Percentiles rank a stretch among this genome's conserved stretches.
Conservation (phyloP, 306 rosid species). For the Dicorynia guianensis region DNA sequence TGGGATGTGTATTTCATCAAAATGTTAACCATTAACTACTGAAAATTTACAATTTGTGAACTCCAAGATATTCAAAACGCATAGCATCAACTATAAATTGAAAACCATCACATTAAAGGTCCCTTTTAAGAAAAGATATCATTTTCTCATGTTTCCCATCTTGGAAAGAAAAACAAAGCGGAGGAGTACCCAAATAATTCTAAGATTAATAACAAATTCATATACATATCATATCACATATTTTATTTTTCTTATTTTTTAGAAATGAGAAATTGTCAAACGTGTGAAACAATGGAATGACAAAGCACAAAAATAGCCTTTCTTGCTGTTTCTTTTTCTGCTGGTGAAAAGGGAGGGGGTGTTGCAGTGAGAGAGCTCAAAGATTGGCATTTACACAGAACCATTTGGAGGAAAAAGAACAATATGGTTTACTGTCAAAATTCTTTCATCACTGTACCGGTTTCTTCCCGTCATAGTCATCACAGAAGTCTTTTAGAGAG, state of each 20-base stretch:
- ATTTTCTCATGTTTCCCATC: conserved; percentile 28
- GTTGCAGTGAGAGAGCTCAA: conserved; percentile 12
- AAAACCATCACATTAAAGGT: conserved; percentile 10
- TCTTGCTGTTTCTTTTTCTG: neutral
- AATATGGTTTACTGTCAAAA: conserved; percentile 17
- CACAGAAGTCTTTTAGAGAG: conserved; percentile 62
- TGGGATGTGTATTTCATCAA: conserved; percentile 48
- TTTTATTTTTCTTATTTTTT: neutral
- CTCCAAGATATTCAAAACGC: conserved; percentile 15
- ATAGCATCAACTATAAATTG: conserved; percentile 26
- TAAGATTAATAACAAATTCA: conserved; percentile 16
- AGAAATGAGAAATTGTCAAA: neutral
- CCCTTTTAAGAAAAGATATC: conserved; percentile 1
- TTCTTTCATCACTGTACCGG: conserved; percentile 63
- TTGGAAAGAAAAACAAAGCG: conserved; percentile 13
- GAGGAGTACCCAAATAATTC: conserved; percentile 28
- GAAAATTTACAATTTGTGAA: conserved; percentile 33
- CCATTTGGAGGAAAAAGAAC: neutral
- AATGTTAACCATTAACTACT: conserved; percentile 28
- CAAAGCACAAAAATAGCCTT: conserved; percentile 22
- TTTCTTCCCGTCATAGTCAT: conserved; percentile 76
- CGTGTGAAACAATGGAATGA: conserved; percentile 28
- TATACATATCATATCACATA: neutral
- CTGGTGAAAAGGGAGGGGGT: too few relatives aligned
- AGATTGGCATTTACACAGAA: conserved; percentile 29